Base-by-base conservation (phyloP, 768 basidiomycete genomes). In the Phaeolepiota aurea region DNA sequence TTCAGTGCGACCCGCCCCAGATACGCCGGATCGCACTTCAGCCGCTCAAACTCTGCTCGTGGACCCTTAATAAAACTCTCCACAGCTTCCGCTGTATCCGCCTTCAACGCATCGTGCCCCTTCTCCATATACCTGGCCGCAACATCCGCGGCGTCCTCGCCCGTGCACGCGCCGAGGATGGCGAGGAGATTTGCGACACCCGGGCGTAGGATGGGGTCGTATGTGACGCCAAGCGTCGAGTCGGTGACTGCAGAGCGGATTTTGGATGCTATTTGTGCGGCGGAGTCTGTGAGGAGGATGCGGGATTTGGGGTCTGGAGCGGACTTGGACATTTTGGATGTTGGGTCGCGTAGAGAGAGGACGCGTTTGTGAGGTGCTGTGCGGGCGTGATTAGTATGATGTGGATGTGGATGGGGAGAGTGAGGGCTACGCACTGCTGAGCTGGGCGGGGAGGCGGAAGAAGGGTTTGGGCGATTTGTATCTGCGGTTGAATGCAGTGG, bases 321-420 rank as follows among this genome's bases (percentile, higher is more conserved):
- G 0, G 93, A 97, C 59, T 97, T 97, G 23, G 93, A 96, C 92
- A 98, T 98, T 57, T 97, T 98, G 3, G 81, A 74, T 0, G 69
- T 65, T 1, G 91, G 87, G 55, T 92, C 86, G 43, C 78, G 80
- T 13, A 98, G 78, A 2, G 91, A 93, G 18, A 94, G 75, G 13
- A 97, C 71, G 4, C 92, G 79, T 55, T 77, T 81, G 5, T 86
- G 80, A 0, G 82, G 74, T 1, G 89, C 91, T 97, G 39, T 2
- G 9, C 14, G n/a, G n/a, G n/a, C n/a, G n/a, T n/a, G n/a, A n/a
- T n/a, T n/a, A 30, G 21, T 16, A 2, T 12, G 31, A 12, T 22
- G 5, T 40, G n/a, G 5, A 28, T 37, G 25, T 34, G 7, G 20
- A 10, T 20, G 3, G 16, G 3, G 12, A 25, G 21, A 14, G 23